A percentile compares a stretch with the other conserved stretches of the same genome.
Evolutionary conservation across 805 yeast species (phyloP).

Genomic region (Barnettozyma californica): DNA sequence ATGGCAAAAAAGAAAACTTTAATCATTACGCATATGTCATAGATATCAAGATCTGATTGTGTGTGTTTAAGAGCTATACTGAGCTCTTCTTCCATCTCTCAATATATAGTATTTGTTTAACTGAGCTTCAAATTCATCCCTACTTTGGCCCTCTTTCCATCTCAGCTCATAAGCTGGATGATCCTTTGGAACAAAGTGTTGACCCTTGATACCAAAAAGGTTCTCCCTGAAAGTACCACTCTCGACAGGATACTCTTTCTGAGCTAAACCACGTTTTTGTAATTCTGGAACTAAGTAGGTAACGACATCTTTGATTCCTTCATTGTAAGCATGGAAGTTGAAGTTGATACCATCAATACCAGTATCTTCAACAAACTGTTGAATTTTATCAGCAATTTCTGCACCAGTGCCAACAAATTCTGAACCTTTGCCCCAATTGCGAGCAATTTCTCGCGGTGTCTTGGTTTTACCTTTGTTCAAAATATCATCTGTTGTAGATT

Average conservation of each 20-base stretch:
- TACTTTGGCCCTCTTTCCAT: background rate
- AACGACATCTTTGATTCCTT: constrained; percentile 35
- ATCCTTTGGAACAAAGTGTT: constrained; percentile 11
- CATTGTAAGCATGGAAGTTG: constrained; percentile 34
- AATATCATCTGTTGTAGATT: constrained; percentile 15
- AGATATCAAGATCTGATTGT: too few relatives aligned
- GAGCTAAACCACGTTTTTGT: constrained; percentile 30
- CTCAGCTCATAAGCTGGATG: constrained; percentile 18
- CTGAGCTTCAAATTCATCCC: background rate
- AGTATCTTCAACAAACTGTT: constrained; percentile 33
- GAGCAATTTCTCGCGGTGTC: background rate
- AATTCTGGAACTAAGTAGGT: constrained; percentile 34
- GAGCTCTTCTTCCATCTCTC: background rate
- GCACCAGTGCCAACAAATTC: background rate
- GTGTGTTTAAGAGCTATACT: background rate
- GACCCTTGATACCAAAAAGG: constrained; percentile 17
- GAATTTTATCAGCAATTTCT: constrained; percentile 35
- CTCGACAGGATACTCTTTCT: constrained; percentile 32
- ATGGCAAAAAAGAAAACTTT: too few relatives aligned
- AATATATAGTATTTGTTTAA: background rate
- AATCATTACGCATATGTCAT: too few relatives aligned
- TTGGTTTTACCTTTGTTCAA: background rate
- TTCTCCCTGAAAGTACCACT: constrained; percentile 24
- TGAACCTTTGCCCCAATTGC: background rate
- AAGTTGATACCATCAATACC: constrained; percentile 40